Base-by-base conservation (phyloP, 1,284 basidiomycete species). In the Moesziomyces antarcticus region DNA sequence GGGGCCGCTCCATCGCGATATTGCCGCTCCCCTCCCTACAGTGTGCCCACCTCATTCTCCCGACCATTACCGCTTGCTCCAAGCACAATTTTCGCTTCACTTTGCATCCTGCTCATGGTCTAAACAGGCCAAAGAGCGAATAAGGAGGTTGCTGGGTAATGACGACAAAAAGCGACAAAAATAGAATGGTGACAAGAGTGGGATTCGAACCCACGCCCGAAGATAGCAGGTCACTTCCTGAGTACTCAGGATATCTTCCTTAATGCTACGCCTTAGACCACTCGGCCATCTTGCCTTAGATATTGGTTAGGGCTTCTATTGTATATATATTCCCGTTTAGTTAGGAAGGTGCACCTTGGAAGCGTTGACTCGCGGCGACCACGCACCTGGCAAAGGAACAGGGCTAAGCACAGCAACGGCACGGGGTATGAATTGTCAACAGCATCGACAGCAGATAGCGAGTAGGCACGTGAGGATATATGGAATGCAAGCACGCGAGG, bases 131-230 rank as follows among this genome's bases (percentile, higher is more conserved):
- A 45, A 37, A 30, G 27, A 41, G 22, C 16, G 3, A 43, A 24
- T 18, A 21, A 20, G 24, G 24, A 25, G 4, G 24, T 25, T 6
- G 24, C 24, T 25, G 24, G n/a, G n/a, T n/a, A n/a, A n/a, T 25
- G 24, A 25, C 5, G 4, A 25, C 0, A 24, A 33, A 35, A 50
- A 46, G 25, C n/a, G 51, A 52, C 33, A 27, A 58, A 50, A 59
- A 59, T n/a, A 41, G 20, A 53, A 67, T 52, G 43, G 53, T 81
- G 78, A 81, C 76, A 79, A 80, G 72, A 79, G 80, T 80, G 78
- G 78, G 80, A 81, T 81, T 81, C 80, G 78, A 81, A 81, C 80
- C 80, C 80, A 80, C 80, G 80, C 79, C 79, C 79, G 78, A 79
- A 79, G 78, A 79, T 74, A 74, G 72, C 66, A 74, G 72, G 51